phyloP scores from a whole-genome alignment of 352 stramenopile genomes.

The Globisporangium yorkense region DNA sequence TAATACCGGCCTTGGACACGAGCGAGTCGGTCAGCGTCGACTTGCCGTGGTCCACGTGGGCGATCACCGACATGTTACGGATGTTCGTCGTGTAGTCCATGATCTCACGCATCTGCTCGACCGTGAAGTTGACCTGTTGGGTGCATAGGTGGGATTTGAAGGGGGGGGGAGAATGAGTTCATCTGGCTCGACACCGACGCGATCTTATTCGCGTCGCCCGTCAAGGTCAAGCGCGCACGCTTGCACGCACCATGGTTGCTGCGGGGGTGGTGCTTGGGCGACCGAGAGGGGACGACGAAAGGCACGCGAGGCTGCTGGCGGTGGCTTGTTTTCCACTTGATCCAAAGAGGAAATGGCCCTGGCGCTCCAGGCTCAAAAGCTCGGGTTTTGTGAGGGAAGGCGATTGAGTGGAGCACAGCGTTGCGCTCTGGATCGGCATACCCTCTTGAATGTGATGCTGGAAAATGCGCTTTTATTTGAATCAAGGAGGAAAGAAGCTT shows the following conservation, averaged over 20 bases:
- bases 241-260: slow-evolving; percentile 44
- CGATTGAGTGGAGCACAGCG: slow-evolving; percentile 53
- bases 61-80: slow-evolving; percentile 99
- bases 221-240: neutral
- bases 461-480: neutral
- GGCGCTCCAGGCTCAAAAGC: neutral
- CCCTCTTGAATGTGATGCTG: neutral
- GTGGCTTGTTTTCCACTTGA: slow-evolving; percentile 1
- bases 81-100: slow-evolving; percentile 99
- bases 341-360: slow-evolving; percentile 48
- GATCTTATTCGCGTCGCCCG: neutral
- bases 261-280: slow-evolving; percentile 16
- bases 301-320: slow-evolving; percentile 6
- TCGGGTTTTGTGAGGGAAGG: neutral
- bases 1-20: slow-evolving; percentile 99
- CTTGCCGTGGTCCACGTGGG: slow-evolving; percentile 99
- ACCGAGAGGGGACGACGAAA: slow-evolving; percentile 14
- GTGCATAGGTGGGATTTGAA: neutral
- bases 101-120: slow-evolving; percentile 98
- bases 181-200: too few species aligned
- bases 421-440: neutral
- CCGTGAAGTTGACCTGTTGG: slow-evolving; percentile 98
- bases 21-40: slow-evolving; percentile 98
- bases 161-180: neutral
- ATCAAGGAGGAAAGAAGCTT: neutral